A percentile compares a stretch with the other conserved stretches of the same genome.
phyloP scores from a whole-genome alignment of 768 basidiomycete species.

The Scleroderma bovista region DNA sequence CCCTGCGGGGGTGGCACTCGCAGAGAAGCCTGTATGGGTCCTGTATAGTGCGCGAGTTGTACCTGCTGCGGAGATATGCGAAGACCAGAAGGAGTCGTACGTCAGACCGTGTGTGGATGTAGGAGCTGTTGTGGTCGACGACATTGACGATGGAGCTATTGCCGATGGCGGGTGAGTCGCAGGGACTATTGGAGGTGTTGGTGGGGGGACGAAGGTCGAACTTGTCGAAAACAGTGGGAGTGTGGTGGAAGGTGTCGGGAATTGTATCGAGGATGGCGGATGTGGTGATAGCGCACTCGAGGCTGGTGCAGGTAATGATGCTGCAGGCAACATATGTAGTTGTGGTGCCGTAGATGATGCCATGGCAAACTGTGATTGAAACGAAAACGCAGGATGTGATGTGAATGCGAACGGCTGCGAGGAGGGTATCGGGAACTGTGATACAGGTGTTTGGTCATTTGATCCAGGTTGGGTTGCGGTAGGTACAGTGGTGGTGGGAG shows the following conservation, averaged over 20 bases:
- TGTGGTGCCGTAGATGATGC: not conserved
- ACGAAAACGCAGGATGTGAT: conserved; percentile 1
- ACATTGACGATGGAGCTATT: not conserved
- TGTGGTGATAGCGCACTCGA: not conserved
- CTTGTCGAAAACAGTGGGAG: not conserved
- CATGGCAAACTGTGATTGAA: not conserved
- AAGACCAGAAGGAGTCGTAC: conserved; percentile 62
- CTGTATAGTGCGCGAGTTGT: conserved; percentile 25
- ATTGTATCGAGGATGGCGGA: not conserved
- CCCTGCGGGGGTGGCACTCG: conserved; percentile 18
- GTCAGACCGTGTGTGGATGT: conserved; percentile 35
- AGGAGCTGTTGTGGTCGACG: conserved; percentile 3
- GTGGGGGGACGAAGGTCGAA: not conserved
- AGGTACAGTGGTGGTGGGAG: not conserved
- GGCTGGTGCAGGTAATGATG: not conserved
- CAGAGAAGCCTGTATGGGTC: conserved; percentile 24
- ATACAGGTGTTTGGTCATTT: too few species aligned
- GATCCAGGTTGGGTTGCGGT: conserved; percentile 1
- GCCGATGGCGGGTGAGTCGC: not conserved
- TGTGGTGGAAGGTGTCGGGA: not conserved
- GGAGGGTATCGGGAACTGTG: not conserved
- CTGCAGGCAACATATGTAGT: not conserved
- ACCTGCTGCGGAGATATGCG: conserved; percentile 34
- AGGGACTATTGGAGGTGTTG: not conserved
- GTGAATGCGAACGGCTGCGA: not conserved